Base-by-base conservation (phyloP, 164 flowering plant species). In the Piper longum region DNA sequence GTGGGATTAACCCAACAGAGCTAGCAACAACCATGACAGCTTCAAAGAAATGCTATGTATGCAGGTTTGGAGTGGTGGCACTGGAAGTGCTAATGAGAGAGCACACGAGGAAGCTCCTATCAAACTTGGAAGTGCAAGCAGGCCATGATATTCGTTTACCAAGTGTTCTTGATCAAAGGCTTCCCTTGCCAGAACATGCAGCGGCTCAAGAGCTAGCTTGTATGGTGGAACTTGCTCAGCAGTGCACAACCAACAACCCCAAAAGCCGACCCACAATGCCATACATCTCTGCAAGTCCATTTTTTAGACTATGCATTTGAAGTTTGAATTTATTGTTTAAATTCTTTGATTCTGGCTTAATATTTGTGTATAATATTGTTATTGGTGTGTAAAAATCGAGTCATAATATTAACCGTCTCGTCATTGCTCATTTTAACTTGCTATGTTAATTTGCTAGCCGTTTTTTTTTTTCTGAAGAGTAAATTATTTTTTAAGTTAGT, bases 191-290 rank as follows among this genome's bases (percentile, higher is more conserved):
- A 13, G 59, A 64, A 1, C 64, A 69, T 16, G 6, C 19, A 6
- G 54, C 59, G 58, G 69, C 65, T 1, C 26, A 62, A 48, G 69
- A 69, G 41, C 17, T 72, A 45, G 62, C 44, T 45, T 41, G 44
- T 3, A 26, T 17, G 2, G 64, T 66, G 39, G 54, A 43, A 61
- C 16, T 69, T 18, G 72, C 75, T 4, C 58, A 68, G 58, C 57
- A 63, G 40, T 72, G 72, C 57, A 59, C 59, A 16, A 60, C 13
- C 12, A 18, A 60, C 16, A 18, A 63, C 64, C 72, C 67, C 5
- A 59, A 17, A 18, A 62, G 64, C 18, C 69, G 75, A 19, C 75
- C 75, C 14, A 62, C 69, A 41, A 72, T 72, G 70, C 57, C 55
- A 16, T 36, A 39, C 0, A 66, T 72, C 7, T 59, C 69, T 17